Evolutionary conservation across 495 filamentous ascomycete species (phyloP).

Genomic region (Xeromyces bisporus): DNA sequence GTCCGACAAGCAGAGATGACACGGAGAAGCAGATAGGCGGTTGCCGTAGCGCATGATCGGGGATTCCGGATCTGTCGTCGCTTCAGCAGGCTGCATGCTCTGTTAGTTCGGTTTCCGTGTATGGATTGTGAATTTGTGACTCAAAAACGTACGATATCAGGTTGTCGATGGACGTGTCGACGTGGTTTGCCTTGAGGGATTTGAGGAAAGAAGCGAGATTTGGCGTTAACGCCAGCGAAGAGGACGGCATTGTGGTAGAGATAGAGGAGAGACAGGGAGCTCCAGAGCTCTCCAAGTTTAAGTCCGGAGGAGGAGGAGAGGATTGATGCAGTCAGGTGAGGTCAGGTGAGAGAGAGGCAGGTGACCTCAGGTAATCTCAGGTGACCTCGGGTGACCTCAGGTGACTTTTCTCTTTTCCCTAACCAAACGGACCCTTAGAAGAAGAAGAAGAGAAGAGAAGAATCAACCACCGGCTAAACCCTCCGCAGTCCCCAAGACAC

Average conservation of each 20-base stretch:
- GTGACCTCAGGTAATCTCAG: too few species aligned
- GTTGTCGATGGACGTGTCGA: slow-evolving; percentile 66
- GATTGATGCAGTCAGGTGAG: too few species aligned
- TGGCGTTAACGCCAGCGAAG: slow-evolving; percentile 38
- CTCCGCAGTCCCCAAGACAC: too few species aligned
- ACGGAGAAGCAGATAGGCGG: slow-evolving; percentile 66
- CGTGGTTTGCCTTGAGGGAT: slow-evolving; percentile 50
- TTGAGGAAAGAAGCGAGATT: slow-evolving; percentile 60
- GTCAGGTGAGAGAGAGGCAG: too few species aligned
- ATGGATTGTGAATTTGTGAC: not conserved
- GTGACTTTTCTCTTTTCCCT: too few species aligned
- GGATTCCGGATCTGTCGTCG: slow-evolving; percentile 75
- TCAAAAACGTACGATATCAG: slow-evolving; percentile 50
- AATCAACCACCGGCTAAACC: too few species aligned
- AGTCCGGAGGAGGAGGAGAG: too few species aligned
- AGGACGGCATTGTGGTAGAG: slow-evolving; percentile 27
- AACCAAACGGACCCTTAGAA: too few species aligned
- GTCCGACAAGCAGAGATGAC: slow-evolving; percentile 56
- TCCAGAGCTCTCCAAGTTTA: too few species aligned
- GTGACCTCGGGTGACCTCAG: too few species aligned
- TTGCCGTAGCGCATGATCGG: slow-evolving; percentile 76
- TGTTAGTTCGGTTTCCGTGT: slow-evolving; percentile 1
- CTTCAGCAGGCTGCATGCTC: slow-evolving; percentile 56
- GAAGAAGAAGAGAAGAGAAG: too few species aligned
- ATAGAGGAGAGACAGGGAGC: too few species aligned